These are phyloP conservation scores for Daldinia concentrica DNA, from an alignment of 495 filamentous ascomycete species.

Conservation along the genomic window DNA sequence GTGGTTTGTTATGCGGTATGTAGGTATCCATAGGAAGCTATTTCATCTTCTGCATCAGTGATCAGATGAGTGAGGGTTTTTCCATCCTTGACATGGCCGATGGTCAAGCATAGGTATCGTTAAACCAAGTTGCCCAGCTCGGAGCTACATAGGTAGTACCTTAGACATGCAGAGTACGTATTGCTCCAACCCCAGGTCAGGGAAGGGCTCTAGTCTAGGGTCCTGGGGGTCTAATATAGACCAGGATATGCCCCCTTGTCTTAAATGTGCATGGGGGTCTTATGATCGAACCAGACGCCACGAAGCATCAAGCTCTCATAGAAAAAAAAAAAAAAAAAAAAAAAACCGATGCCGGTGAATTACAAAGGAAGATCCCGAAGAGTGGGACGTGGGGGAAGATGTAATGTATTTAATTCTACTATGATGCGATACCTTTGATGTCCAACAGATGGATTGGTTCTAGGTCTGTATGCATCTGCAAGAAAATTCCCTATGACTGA, in stretches of 20 bases:
- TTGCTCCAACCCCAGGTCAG: neutral
- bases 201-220: no score
- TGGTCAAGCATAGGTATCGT: neutral
- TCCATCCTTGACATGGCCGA: neutral
- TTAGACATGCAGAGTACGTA: neutral
- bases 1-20: neutral
- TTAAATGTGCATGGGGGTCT: constrained; percentile 2
- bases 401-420: neutral
- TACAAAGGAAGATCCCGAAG: neutral
- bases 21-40: neutral
- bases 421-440: neutral
- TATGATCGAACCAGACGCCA: neutral
- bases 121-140: neutral
- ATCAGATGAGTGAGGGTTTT: constrained; percentile 3
- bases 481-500: constrained; percentile 4
- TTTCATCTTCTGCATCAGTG: neutral
- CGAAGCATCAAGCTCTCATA: neutral
- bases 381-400: neutral
- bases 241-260: neutral
- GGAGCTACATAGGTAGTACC: neutral
- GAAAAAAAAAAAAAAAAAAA: no score
- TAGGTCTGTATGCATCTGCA: neutral
- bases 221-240: no score
- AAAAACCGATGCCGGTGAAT: neutral
- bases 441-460: neutral